These are phyloP conservation scores for Coccomyxa sp. DNA, from an alignment of 139 green algal genomes.

Conservation along the genomic window DNA sequence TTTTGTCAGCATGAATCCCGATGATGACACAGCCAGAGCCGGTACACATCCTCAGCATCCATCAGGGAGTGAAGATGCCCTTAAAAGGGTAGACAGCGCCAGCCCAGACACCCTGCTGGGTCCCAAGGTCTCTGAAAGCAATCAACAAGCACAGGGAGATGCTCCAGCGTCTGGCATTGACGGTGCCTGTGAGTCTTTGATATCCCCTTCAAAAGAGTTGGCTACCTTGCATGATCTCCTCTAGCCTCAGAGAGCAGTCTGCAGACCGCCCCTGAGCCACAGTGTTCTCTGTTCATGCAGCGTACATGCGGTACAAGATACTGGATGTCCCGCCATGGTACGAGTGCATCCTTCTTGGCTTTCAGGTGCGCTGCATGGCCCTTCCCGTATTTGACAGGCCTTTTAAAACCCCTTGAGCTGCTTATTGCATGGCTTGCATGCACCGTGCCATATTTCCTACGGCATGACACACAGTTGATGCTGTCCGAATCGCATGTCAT, in stretches of 20 bases:
- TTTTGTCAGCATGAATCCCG: no score
- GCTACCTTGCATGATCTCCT: no score
- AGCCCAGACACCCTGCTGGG: no score
- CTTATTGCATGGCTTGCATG: not conserved
- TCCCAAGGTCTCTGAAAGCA: no score
- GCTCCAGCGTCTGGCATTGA: not conserved
- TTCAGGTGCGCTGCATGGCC: constrained; percentile 19
- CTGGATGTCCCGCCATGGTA: constrained; percentile 37
- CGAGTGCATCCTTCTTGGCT: constrained; percentile 38
- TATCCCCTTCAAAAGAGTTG: no score
- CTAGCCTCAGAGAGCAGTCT: no score
- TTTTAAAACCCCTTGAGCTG: not conserved
- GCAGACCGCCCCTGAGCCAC: not conserved
- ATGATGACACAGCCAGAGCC: no score
- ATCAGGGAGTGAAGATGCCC: no score
- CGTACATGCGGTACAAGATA: constrained; percentile 37
- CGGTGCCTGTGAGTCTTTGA: not conserved
- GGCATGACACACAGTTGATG: no score
- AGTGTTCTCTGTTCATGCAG: not conserved
- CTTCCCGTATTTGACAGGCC: not conserved
- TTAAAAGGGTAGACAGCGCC: no score
- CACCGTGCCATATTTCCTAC: no score
- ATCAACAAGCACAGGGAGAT: not conserved
- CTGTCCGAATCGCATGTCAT: not conserved
- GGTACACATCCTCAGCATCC: no score